Base-by-base conservation (phyloP, 495 filamentous ascomycete genomes). In the Talaromyces nanjingensis region DNA sequence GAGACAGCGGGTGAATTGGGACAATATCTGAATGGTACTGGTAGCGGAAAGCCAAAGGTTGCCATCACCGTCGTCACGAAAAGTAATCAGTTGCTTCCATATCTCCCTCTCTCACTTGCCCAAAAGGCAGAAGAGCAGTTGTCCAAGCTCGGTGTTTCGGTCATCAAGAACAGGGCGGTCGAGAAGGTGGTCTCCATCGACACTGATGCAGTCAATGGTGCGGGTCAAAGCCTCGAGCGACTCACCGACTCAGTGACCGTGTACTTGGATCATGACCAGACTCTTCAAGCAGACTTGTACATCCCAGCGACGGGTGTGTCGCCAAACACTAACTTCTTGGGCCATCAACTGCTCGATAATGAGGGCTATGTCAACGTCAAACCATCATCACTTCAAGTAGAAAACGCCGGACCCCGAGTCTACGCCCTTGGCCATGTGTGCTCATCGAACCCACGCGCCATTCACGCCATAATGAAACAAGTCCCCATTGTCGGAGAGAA, bases 1-100 rank as follows among this genome's bases (percentile, higher is more conserved):
- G 83, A 85, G 63, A 77, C 73, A 1, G 82, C 82, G 2, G 83
- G 81, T n/a, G 83, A 84, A 64, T 71, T 84, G 6, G 66, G 77
- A 52, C 80, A 82, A 53, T 71, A 76, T 63, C 72, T 84, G 7
- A 85, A 84, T 63, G 79, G 79, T 2, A 68, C 63, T 2, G 31
- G 70, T 0, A 70, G 71, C 1, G 74, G 25, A 71, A 69, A 73
- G 29, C 76, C 73, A 9, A 79, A 77, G 18, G 74, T 79, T 2
- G 64, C 65, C 4, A 79, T 84, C 63, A 83, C 77, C 0, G 53
- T 84, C 5, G 66, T 83, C 52, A 74, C 74, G 2, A 72, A 72
- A 7, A 70, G 67, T 1, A 62, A 72, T 14, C 76, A 76, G 58
- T 74, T 87, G 47, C 76, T 87, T 4, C 78, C 81, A 14, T 49